Conservation (phyloP, 306 rosid species). For the Gleditsia sinensis region DNA sequence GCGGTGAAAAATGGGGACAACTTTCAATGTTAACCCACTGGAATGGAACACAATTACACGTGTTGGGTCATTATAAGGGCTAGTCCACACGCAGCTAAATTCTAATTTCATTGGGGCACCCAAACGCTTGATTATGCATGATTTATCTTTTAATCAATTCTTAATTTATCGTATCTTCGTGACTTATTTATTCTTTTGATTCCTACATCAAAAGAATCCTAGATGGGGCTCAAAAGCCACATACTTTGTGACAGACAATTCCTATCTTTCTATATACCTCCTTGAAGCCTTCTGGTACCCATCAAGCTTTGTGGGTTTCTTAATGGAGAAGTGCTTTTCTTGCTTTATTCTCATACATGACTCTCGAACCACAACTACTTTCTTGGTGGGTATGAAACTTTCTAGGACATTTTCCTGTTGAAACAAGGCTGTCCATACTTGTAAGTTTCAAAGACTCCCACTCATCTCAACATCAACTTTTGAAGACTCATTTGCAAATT, state of each 20-base stretch:
- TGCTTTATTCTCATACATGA: conserved; percentile 67
- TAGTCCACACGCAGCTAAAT: conserved; percentile 34
- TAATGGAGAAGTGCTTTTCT: conserved; percentile 48
- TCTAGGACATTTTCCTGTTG: conserved; percentile 39
- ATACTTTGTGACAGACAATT: conserved; percentile 49
- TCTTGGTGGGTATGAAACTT: conserved; percentile 75
- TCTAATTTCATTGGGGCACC: conserved; percentile 42
- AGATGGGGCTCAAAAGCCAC: conserved; percentile 41
- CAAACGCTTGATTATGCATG: conserved; percentile 50
- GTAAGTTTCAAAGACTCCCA: conserved; percentile 74
- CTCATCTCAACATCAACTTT: too few species aligned
- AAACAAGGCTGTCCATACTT: conserved; percentile 63
- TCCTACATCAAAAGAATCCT: conserved; percentile 49
- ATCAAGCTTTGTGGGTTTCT: conserved; percentile 50
- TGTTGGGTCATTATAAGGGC: too few species aligned
- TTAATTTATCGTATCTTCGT: too few species aligned
- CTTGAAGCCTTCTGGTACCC: conserved; percentile 40
- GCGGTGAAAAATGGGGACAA: too few species aligned
- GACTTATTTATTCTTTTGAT: conserved; percentile 50
- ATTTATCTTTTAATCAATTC: conserved; percentile 62
- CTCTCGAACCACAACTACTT: conserved; percentile 69
- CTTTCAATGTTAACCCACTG: too few species aligned
- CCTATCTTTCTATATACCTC: conserved; percentile 41
- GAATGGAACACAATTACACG: conserved; percentile 25
- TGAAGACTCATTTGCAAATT: conserved; percentile 46